Percentiles rank a stretch among this genome's conserved stretches.
phyloP scores from a whole-genome alignment of 2,329 filamentous ascomycete genomes.

The Pseudogymnoascus sp. region DNA sequence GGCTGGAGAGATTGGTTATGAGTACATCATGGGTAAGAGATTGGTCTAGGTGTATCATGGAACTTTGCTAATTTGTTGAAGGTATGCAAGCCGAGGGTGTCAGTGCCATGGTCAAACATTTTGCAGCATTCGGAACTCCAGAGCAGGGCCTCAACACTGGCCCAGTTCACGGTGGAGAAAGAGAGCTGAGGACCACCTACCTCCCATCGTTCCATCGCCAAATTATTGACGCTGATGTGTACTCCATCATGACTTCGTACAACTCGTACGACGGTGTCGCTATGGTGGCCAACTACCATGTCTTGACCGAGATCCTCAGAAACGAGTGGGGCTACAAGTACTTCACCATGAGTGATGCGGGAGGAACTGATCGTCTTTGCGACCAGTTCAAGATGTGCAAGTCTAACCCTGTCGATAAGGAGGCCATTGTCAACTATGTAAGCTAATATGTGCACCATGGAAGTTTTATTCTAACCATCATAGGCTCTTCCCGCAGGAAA shows the following conservation, averaged over 20 bases:
- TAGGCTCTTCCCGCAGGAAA: slow-evolving; percentile 58
- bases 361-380: slow-evolving; percentile 61
- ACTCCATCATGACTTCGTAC: slow-evolving; percentile 66
- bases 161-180: slow-evolving; percentile 45
- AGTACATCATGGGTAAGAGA: slow-evolving; percentile 47
- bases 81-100: slow-evolving; percentile 59
- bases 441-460: slow-evolving; percentile 13
- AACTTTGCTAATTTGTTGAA: slow-evolving; percentile 31
- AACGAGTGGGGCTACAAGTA: slow-evolving; percentile 68
- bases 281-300: slow-evolving; percentile 54
- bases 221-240: slow-evolving; percentile 62
- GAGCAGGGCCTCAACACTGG: slow-evolving; percentile 66
- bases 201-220: slow-evolving; percentile 58
- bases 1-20: slow-evolving; percentile 58
- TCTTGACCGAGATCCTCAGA: slow-evolving; percentile 60
- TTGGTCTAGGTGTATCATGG: slow-evolving; percentile 31
- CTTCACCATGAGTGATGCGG: slow-evolving; percentile 57
- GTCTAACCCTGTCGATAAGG: slow-evolving; percentile 51
- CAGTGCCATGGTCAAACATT: slow-evolving; percentile 68
- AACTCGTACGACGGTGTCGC: slow-evolving; percentile 67
- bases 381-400: slow-evolving; percentile 56
- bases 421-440: slow-evolving; percentile 53
- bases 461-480: background rate
- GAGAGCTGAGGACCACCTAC: slow-evolving; percentile 47
- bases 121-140: slow-evolving; percentile 58